phyloP scores from a whole-genome alignment of 495 filamentous ascomycete species.

The Aspergillus avenaceus region DNA sequence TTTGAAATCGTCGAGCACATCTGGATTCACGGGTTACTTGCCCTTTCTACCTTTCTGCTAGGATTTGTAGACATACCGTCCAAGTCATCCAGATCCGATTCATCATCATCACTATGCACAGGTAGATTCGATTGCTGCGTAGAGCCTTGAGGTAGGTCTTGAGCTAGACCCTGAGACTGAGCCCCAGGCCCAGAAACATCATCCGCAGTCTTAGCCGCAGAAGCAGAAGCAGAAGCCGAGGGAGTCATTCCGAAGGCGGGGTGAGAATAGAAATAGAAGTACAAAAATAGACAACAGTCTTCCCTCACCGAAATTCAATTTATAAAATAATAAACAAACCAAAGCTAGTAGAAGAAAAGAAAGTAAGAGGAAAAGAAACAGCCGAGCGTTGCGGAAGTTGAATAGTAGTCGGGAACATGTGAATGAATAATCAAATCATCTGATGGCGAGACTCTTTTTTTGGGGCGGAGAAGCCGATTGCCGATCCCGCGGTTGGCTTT shows the following conservation, averaged over 20 bases:
- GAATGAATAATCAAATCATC: constrained; percentile 5
- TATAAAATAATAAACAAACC: too few species aligned
- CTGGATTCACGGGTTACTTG: constrained; percentile 36
- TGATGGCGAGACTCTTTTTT: neutral
- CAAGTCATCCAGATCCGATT: constrained; percentile 78
- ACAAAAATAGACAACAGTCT: too few species aligned
- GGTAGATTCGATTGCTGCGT: neutral
- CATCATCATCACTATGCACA: constrained; percentile 31
- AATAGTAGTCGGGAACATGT: neutral
- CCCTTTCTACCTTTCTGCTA: neutral
- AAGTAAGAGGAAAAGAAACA: neutral
- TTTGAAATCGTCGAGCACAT: constrained; percentile 87
- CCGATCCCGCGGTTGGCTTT: constrained; percentile 9
- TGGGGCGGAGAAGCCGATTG: neutral
- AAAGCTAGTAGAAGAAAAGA: neutral
- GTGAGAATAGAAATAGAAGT: too few species aligned
- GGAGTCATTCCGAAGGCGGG: too few species aligned
- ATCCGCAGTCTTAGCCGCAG: constrained; percentile 1
- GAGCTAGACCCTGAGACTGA: too few species aligned
- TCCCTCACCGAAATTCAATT: too few species aligned
- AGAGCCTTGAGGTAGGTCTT: neutral
- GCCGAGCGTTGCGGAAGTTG: neutral
- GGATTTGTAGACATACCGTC: constrained; percentile 57
- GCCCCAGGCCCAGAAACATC: neutral
- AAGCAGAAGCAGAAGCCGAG: too few species aligned